phyloP scores from a whole-genome alignment of 2,329 filamentous ascomycete species.

The Fusarium continuum region DNA sequence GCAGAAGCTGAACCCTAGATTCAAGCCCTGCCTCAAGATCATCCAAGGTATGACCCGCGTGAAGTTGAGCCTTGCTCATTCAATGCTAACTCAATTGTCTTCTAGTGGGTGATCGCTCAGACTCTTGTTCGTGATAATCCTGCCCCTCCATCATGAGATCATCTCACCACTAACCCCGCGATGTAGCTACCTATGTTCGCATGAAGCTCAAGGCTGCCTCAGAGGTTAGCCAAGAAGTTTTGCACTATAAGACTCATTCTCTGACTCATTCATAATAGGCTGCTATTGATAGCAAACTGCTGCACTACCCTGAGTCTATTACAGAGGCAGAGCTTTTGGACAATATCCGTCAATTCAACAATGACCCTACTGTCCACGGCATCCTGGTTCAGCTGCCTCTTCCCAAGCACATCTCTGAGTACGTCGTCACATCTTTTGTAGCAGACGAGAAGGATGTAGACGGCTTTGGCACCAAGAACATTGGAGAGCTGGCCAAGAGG shows the following conservation, averaged over 20 bases:
- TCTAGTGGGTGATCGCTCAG: constrained; percentile 87
- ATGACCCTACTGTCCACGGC: constrained; percentile 85
- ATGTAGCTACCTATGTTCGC: constrained; percentile 90
- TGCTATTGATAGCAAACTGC: constrained; percentile 86
- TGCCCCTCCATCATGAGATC: constrained; percentile 36
- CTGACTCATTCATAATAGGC: constrained; percentile 62
- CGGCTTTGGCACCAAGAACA: constrained; percentile 92
- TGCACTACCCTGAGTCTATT: constrained; percentile 84
- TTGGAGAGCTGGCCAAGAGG: constrained; percentile 95
- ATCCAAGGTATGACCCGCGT: constrained; percentile 76
- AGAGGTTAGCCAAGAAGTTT: constrained; percentile 67
- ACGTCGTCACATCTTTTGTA: constrained; percentile 88
- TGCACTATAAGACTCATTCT: neutral
- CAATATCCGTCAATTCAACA: constrained; percentile 82
- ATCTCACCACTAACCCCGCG: constrained; percentile 34
- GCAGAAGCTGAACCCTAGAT: constrained; percentile 85
- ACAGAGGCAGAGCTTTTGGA: constrained; percentile 87
- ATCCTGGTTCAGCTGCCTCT: constrained; percentile 94
- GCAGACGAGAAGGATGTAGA: constrained; percentile 97
- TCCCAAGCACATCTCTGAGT: constrained; percentile 89
- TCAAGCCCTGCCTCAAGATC: constrained; percentile 90
- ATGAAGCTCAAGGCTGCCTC: constrained; percentile 99
- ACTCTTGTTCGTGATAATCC: constrained; percentile 72
- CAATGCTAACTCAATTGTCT: constrained; percentile 36
- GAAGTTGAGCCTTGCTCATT: constrained; percentile 13